Conservation (phyloP, 2,329 filamentous ascomycete genomes). For the Mollisiaceae sp. region DNA sequence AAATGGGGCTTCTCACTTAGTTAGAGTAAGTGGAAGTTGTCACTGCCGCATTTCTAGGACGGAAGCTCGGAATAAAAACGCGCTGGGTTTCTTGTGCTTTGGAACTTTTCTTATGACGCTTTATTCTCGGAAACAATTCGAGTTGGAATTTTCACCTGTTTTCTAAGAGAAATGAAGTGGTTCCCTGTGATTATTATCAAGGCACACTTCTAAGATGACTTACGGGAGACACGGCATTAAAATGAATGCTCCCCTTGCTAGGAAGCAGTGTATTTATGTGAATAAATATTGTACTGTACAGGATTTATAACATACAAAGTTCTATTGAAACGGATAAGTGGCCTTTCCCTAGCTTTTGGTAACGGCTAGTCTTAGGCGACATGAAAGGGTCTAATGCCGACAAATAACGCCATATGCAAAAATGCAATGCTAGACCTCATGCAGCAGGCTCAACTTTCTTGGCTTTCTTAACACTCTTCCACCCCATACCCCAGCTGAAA, state of each 20-base stretch:
- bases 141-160: too few relatives aligned
- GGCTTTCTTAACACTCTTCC: constrained; percentile 50
- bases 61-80: too few relatives aligned
- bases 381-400: background rate
- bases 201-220: background rate
- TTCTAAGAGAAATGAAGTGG: too few relatives aligned
- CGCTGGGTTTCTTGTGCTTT: too few relatives aligned
- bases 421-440: background rate
- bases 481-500: constrained; percentile 51
- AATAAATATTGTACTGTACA: background rate
- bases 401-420: background rate
- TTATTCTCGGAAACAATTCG: too few relatives aligned
- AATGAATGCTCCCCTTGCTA: background rate
- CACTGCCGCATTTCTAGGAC: too few relatives aligned
- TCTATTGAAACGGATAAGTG: background rate
- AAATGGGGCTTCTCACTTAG: too few relatives aligned
- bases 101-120: too few relatives aligned
- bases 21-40: too few relatives aligned
- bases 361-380: background rate
- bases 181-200: too few relatives aligned
- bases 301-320: background rate
- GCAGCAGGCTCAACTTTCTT: constrained; percentile 14
- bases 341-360: background rate
- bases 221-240: background rate
- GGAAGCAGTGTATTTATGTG: background rate